phyloP scores from a whole-genome alignment of 2,329 filamentous ascomycete genomes.

The Sporothrix pseudoabietina region DNA sequence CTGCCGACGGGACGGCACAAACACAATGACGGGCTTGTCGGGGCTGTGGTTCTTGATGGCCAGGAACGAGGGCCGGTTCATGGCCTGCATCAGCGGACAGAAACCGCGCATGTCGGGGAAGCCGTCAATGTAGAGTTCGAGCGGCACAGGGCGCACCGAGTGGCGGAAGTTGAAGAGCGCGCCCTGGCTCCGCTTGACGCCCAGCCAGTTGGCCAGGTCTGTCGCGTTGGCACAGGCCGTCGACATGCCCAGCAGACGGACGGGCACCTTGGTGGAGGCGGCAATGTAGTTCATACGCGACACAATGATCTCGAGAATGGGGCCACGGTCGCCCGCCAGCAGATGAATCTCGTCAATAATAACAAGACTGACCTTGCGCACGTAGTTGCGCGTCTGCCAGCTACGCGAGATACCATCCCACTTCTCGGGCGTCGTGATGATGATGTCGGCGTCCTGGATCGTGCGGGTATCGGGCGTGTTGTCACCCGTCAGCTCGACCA shows the following conservation, averaged over 20 bases:
- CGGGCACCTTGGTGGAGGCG: conserved; percentile 84
- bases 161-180: conserved; percentile 96
- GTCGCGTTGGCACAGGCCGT: conserved; percentile 95
- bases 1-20: conserved; percentile 92
- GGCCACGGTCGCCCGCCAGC: conserved; percentile 92
- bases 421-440: conserved; percentile 98
- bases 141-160: conserved; percentile 90
- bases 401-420: conserved; percentile 99
- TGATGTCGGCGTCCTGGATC: conserved; percentile 94
- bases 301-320: conserved; percentile 96
- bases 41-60: conserved; percentile 97
- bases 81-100: conserved; percentile 97
- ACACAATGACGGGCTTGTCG: conserved; percentile 96
- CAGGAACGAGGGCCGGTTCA: conserved; percentile 96
- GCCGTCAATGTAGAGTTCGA: conserved; percentile 96
- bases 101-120: conserved; percentile 95
- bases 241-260: conserved; percentile 96
- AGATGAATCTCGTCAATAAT: conserved; percentile 99
- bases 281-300: conserved; percentile 98
- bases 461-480: conserved; percentile 97
- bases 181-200: conserved; percentile 71
- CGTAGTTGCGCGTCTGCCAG: conserved; percentile 97
- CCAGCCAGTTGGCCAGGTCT: conserved; percentile 93
- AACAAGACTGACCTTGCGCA: conserved; percentile 89
- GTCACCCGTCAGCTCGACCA: conserved; percentile 91